These are phyloP conservation scores for Gynochthodes officinalis DNA, from an alignment of 257 asterid species.

Conservation along the genomic window DNA sequence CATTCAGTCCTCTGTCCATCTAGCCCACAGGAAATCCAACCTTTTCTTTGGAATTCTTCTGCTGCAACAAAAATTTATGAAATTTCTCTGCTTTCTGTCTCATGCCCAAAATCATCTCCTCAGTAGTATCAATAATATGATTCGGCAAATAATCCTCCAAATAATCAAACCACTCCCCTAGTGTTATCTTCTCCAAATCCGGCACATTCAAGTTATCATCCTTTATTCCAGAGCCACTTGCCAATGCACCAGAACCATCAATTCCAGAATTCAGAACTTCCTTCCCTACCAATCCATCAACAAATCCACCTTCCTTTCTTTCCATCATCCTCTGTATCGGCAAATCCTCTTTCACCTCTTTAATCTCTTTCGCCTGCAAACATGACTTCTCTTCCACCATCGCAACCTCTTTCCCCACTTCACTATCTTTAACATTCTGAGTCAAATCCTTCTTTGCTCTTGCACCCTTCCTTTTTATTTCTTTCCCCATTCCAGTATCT, in stretches of 20 bases:
- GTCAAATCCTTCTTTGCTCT: constrained; percentile 29
- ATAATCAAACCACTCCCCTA: constrained; percentile 65
- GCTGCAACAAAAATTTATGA: constrained; percentile 52
- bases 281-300: constrained; percentile 13
- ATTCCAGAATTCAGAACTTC: constrained; percentile 10
- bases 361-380: constrained; percentile 11
- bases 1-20: not conserved
- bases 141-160: constrained; percentile 53
- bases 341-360: constrained; percentile 12
- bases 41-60: constrained; percentile 35
- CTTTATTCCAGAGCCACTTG: constrained; percentile 34
- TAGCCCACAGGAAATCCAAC: not conserved
- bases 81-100: constrained; percentile 46
- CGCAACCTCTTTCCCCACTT: not conserved
- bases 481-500: constrained; percentile 5
- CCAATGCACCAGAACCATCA: constrained; percentile 23
- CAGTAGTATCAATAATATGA: constrained; percentile 58
- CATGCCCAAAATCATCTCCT: constrained; percentile 61
- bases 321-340: not conserved
- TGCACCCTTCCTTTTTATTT: constrained; percentile 23
- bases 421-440: constrained; percentile 1
- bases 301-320: constrained; percentile 15
- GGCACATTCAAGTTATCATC: constrained; percentile 15
- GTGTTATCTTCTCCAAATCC: constrained; percentile 58
- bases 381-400: constrained; percentile 1